These are phyloP conservation scores for Orychophragmus violaceus DNA, from an alignment of 345 rosid genomes.

Conservation along the genomic window DNA sequence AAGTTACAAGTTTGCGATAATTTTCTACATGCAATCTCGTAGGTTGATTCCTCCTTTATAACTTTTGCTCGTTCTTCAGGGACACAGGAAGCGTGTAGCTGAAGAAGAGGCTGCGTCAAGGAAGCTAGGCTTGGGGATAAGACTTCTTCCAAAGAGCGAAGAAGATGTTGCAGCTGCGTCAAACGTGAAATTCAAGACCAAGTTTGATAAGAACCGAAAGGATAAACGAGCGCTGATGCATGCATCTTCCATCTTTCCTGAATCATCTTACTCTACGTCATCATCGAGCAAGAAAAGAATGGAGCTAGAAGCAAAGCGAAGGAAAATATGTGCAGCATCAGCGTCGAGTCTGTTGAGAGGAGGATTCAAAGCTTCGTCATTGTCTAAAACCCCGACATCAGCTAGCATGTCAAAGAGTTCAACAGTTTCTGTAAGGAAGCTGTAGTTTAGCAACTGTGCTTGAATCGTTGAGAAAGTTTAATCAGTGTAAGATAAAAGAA, in stretches of 20 bases:
- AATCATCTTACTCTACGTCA: constrained; percentile 37
- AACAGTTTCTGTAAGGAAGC: constrained; percentile 28
- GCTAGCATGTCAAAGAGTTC: constrained; percentile 29
- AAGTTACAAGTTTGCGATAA: not conserved
- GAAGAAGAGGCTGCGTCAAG: constrained; percentile 76
- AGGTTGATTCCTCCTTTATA: not conserved
- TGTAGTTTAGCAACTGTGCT: constrained; percentile 19
- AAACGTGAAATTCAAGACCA: constrained; percentile 54
- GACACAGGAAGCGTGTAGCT: constrained; percentile 77
- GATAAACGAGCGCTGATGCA: constrained; percentile 71
- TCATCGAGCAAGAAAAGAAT: constrained; percentile 41
- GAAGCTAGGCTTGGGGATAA: constrained; percentile 69
- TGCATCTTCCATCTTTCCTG: constrained; percentile 66
- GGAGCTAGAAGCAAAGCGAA: constrained; percentile 77
- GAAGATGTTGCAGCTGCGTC: constrained; percentile 65
- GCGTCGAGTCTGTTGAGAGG: constrained; percentile 57
- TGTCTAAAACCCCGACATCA: constrained; percentile 39
- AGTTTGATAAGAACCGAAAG: constrained; percentile 65
- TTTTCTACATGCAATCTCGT: not conserved
- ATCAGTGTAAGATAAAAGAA: not conserved
- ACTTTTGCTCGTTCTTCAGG: constrained; percentile 28
- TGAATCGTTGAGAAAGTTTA: not conserved
- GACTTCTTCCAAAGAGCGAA: constrained; percentile 61
- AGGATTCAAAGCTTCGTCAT: constrained; percentile 61
- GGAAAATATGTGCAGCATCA: constrained; percentile 64